Percentiles rank a stretch among this genome's conserved stretches.
These are phyloP conservation scores for Phaeosphaeria sp. DNA, from an alignment of 2,329 filamentous ascomycete genomes.

Conservation along the genomic window DNA sequence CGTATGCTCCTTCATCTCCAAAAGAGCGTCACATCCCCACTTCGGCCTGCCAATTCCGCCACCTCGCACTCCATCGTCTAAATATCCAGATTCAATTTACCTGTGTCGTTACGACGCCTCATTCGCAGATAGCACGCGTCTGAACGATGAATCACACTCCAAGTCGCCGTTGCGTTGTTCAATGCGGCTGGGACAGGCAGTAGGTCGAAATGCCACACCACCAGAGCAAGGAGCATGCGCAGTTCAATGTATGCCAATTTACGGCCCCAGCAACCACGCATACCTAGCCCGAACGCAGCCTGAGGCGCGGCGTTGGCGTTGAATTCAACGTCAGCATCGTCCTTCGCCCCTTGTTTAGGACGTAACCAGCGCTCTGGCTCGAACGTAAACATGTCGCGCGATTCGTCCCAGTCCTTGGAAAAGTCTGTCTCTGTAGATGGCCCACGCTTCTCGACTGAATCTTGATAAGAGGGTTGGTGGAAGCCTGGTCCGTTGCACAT, in stretches of 20 bases:
- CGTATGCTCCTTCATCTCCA: neutral
- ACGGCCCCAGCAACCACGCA: slow-evolving; percentile 12
- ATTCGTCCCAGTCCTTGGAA: neutral
- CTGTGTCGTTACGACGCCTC: neutral
- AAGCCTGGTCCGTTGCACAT: slow-evolving; percentile 32
- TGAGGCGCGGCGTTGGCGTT: slow-evolving; percentile 4
- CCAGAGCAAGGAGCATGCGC: slow-evolving; percentile 8
- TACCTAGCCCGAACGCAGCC: slow-evolving; percentile 13
- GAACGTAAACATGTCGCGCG: slow-evolving; percentile 4
- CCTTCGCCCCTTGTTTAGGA: too few species aligned
- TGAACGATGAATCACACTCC: slow-evolving; percentile 1
- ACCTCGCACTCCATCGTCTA: neutral
- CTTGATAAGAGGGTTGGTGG: neutral
- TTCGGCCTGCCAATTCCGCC: neutral
- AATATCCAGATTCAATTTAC: neutral
- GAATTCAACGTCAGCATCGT: neutral
- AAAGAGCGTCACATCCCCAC: neutral
- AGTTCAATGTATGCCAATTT: slow-evolving; percentile 14
- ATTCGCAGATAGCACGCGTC: slow-evolving; percentile 2
- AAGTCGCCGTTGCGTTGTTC: neutral
- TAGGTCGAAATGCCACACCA: slow-evolving; percentile 14
- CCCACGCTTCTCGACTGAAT: neutral
- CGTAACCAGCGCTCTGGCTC: slow-evolving; percentile 9
- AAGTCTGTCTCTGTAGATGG: neutral
- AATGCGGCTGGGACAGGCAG: neutral